A percentile compares a stretch with the other conserved stretches of the same genome.
These are phyloP conservation scores for Moesziomyces parantarcticus DNA, from an alignment of 1,284 basidiomycete genomes.

Conservation along the genomic window DNA sequence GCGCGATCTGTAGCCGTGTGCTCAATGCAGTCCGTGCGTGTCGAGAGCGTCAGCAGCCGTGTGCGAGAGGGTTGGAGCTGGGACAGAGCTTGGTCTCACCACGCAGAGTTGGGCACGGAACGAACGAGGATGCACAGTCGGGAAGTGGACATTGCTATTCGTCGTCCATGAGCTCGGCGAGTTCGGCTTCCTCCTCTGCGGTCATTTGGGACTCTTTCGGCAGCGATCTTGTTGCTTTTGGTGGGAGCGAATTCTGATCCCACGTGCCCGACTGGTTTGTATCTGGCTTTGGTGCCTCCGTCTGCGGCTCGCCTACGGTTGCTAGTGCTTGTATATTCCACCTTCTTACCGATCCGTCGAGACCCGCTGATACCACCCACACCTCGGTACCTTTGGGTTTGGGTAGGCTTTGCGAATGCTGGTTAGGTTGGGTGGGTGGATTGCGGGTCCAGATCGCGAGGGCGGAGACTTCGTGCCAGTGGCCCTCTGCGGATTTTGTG, in stretches of 20 bases:
- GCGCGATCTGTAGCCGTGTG: constrained; percentile 5
- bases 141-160: background rate
- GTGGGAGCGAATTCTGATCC: constrained; percentile 15
- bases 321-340: constrained; percentile 22
- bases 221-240: background rate
- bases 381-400: background rate
- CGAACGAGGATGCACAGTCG: too few relatives aligned
- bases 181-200: constrained; percentile 58
- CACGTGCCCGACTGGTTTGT: background rate
- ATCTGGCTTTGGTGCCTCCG: background rate
- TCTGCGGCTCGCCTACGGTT: background rate
- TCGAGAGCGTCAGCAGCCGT: too few relatives aligned
- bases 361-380: constrained; percentile 46
- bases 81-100: too few relatives aligned
- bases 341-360: constrained; percentile 56
- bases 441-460: constrained; percentile 30
- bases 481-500: constrained; percentile 35
- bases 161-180: constrained; percentile 51
- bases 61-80: background rate
- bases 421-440: background rate
- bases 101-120: too few relatives aligned
- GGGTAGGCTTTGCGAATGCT: background rate
- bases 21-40: too few relatives aligned
- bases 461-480: constrained; percentile 57
- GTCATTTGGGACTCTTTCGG: constrained; percentile 26